These are phyloP conservation scores for Domatiomyces globalis DNA, from an alignment of 2,329 filamentous ascomycete species.

Conservation along the genomic window DNA sequence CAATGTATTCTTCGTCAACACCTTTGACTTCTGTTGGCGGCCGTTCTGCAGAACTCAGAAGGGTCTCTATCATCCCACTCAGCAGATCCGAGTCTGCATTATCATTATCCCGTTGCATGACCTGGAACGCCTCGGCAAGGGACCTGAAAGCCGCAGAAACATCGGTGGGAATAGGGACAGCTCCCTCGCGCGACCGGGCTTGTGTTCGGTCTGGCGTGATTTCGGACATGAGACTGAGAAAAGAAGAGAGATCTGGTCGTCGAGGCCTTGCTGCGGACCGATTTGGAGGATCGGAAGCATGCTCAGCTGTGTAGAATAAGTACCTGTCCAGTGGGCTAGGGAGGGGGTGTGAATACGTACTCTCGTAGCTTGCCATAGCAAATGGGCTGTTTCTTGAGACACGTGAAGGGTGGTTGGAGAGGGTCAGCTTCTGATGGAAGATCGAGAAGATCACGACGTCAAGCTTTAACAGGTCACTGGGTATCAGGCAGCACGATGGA, in stretches of 20 bases:
- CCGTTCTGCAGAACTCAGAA: slow-evolving; percentile 42
- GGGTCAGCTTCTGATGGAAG: not conserved
- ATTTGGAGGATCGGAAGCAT: slow-evolving; percentile 13
- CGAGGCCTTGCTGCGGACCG: slow-evolving; percentile 25
- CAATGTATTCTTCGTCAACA: slow-evolving; percentile 38
- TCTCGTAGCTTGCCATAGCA: slow-evolving; percentile 19
- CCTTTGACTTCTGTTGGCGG: slow-evolving; percentile 48
- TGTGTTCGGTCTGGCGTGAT: slow-evolving; percentile 38
- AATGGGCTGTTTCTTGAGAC: not conserved
- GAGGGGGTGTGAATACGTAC: slow-evolving; percentile 8
- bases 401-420: not conserved
- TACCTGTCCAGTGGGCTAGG: not conserved
- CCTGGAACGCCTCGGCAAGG: slow-evolving; percentile 46
- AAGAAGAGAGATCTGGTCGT: slow-evolving; percentile 50
- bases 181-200: slow-evolving; percentile 40
- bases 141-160: slow-evolving; percentile 45
- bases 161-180: slow-evolving; percentile 46
- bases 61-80: slow-evolving; percentile 39
- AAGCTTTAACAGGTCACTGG: slow-evolving; percentile 1
- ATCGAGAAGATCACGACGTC: not conserved
- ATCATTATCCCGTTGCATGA: slow-evolving; percentile 37
- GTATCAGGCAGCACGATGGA: slow-evolving; percentile 9
- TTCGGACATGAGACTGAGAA: slow-evolving; percentile 47
- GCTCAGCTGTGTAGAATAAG: slow-evolving; percentile 11
- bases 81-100: slow-evolving; percentile 33